phyloP scores from a whole-genome alignment of 2,329 filamentous ascomycete species.

The Aspergillus phoenicis region DNA sequence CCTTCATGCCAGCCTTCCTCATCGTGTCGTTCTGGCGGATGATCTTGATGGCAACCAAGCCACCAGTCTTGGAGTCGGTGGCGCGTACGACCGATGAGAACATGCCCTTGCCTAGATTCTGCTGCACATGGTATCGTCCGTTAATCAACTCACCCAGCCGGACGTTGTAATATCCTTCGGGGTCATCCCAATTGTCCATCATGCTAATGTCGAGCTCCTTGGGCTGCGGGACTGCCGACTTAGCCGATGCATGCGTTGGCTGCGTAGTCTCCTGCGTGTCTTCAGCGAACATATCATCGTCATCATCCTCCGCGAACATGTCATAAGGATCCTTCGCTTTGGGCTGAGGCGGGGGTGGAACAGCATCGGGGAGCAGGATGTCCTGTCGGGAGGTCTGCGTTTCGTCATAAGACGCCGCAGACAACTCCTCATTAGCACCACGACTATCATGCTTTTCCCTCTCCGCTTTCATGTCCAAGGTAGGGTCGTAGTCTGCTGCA shows the following conservation, averaged over 20 bases:
- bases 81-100: conserved; percentile 96
- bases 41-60: conserved; percentile 92
- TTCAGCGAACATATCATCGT: conserved; percentile 89
- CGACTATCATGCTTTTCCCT: conserved; percentile 69
- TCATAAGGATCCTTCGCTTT: conserved; percentile 59
- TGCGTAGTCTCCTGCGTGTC: conserved; percentile 59
- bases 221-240: conserved; percentile 54
- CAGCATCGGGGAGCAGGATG: conserved; percentile 49
- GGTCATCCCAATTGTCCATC: conserved; percentile 90
- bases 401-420: conserved; percentile 61
- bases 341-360: conserved; percentile 40
- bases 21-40: conserved; percentile 95
- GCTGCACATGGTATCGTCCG: conserved; percentile 83
- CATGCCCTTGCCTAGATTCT: conserved; percentile 88
- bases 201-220: conserved; percentile 70
- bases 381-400: conserved; percentile 57
- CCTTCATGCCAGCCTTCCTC: conserved; percentile 86
- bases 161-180: conserved; percentile 95
- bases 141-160: conserved; percentile 89
- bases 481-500: conserved; percentile 92
- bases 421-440: conserved; percentile 59
- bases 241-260: conserved; percentile 51
- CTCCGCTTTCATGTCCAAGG: conserved; percentile 84
- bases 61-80: conserved; percentile 71
- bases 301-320: conserved; percentile 65